A percentile compares a stretch with the other conserved stretches of the same genome.
phyloP scores from a whole-genome alignment of 2,329 filamentous ascomycete genomes.

The Aureobasidium mangrovei region DNA sequence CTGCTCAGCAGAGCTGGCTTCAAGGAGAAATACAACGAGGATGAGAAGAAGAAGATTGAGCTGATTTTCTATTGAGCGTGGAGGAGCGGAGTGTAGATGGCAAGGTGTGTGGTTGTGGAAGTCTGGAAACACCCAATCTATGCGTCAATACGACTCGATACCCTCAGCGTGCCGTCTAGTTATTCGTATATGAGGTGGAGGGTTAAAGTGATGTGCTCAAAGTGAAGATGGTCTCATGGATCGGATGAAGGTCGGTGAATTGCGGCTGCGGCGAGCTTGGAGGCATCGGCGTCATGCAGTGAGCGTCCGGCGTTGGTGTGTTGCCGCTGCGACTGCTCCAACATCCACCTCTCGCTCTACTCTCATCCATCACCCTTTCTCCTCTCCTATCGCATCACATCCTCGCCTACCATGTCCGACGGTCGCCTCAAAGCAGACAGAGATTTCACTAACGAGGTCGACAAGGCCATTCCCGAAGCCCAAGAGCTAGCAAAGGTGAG shows the following conservation, averaged over 20 bases:
- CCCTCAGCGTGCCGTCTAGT: too few relatives aligned
- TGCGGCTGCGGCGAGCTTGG: not conserved
- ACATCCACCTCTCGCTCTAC: conserved; percentile 2
- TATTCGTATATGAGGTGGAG: too few relatives aligned
- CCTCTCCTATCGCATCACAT: not conserved
- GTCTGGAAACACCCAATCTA: too few relatives aligned
- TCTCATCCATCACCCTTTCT: not conserved
- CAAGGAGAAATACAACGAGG: conserved; percentile 53
- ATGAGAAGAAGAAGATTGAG: conserved; percentile 43
- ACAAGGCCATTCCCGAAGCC: conserved; percentile 82
- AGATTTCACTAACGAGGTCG: conserved; percentile 96
- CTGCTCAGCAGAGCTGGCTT: conserved; percentile 65
- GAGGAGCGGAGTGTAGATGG: too few relatives aligned
- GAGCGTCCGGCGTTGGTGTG: conserved; percentile 2
- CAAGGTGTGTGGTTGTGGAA: too few relatives aligned
- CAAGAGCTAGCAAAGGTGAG: conserved; percentile 78
- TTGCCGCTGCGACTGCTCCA: conserved; percentile 5
- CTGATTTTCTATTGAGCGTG: conserved; percentile 55
- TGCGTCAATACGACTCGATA: too few relatives aligned
- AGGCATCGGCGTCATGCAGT: conserved; percentile 1
- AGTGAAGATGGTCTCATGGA: too few relatives aligned
- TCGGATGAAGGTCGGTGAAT: not conserved
- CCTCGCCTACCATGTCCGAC: conserved; percentile 56
- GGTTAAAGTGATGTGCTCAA: too few relatives aligned
- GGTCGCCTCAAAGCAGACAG: conserved; percentile 83